These are phyloP conservation scores for Volutella citrinella DNA, from an alignment of 2,329 filamentous ascomycete species.

Conservation along the genomic window DNA sequence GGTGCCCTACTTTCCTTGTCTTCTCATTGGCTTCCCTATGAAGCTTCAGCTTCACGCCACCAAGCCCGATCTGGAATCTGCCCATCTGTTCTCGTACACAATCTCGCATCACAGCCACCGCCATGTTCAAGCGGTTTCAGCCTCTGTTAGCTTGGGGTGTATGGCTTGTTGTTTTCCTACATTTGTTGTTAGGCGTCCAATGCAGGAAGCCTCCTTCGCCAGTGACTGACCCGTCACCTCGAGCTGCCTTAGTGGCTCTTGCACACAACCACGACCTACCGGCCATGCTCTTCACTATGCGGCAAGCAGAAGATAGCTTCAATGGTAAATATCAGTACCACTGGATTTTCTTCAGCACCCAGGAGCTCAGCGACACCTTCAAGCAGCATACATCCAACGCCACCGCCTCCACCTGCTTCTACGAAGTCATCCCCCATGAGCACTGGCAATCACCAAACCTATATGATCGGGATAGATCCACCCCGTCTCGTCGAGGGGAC, in stretches of 20 bases:
- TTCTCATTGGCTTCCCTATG: conserved; percentile 2
- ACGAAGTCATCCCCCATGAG: conserved; percentile 69
- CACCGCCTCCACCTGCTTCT: conserved; percentile 69
- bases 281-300: conserved; percentile 41
- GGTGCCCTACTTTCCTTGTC: conserved; percentile 1
- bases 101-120: too few relatives aligned
- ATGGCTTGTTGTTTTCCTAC: conserved; percentile 18
- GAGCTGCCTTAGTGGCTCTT: conserved; percentile 32
- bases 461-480: too few relatives aligned
- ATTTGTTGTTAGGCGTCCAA: conserved; percentile 16
- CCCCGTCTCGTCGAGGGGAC: conserved; percentile 51
- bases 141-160: too few relatives aligned
- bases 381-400: conserved; percentile 64
- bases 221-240: conserved; percentile 21
- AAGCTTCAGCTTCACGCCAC: too few relatives aligned
- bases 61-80: conserved; percentile 7
- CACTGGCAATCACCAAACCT: conserved; percentile 79
- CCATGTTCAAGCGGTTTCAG: too few relatives aligned
- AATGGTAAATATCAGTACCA: conserved; percentile 82
- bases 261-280: conserved; percentile 29
- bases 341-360: conserved; percentile 85
- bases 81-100: conserved; percentile 4
- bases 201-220: conserved; percentile 14
- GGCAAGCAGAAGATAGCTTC: conserved; percentile 58
- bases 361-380: conserved; percentile 75